Evolutionary conservation across 2,329 filamentous ascomycete species (phyloP), one percentile per base, ranked within the genome.

Genomic region (Passalora sequoiae): DNA sequence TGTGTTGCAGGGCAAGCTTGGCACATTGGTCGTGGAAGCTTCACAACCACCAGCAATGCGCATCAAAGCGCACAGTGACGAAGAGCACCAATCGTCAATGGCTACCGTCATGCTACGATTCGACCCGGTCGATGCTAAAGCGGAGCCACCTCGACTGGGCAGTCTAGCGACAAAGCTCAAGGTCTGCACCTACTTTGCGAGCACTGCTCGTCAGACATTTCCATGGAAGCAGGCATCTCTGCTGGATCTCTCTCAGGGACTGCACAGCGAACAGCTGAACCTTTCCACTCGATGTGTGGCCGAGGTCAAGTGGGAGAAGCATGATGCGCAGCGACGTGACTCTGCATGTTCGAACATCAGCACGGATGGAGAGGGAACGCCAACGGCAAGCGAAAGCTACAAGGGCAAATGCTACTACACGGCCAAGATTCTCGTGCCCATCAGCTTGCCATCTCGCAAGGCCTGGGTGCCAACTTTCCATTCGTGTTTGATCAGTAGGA

Each of bases 381-480:
- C 65, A 1, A 57, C 57, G 2, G 53, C 66, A 2, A 66, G 66
- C 39, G 59, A 60, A 6, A 58, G 58, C 29, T 77, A 74, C 60
- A 62, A 66, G 1, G 69, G 69, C 17, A 61, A 63, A 4, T 58
- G 59, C 12, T 81, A 76, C 64, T 86, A 83, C 64, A 80, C 77
- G 2, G 72, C 81, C 5, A 69, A 69, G n/a, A 66, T 86, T 25
- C 60, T 83, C 2, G 75, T 85, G 2, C 83, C 83, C 0, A 67
- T 86, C 55, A 73, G 73, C 1, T 70, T 84, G 0, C 81, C 83
- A 1, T 47, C 37, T 6, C 68, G 68, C 49, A 83, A 81, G 54
- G 67, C 73, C 19, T 83, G 83, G 60, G 66, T 83, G 15, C 83
- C 83, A 1, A 82, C 81, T 2, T 87, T 86, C 66, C 79, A 85